These are phyloP conservation scores for Lathyrus sativus DNA, from an alignment of 306 rosid genomes.

Conservation along the genomic window DNA sequence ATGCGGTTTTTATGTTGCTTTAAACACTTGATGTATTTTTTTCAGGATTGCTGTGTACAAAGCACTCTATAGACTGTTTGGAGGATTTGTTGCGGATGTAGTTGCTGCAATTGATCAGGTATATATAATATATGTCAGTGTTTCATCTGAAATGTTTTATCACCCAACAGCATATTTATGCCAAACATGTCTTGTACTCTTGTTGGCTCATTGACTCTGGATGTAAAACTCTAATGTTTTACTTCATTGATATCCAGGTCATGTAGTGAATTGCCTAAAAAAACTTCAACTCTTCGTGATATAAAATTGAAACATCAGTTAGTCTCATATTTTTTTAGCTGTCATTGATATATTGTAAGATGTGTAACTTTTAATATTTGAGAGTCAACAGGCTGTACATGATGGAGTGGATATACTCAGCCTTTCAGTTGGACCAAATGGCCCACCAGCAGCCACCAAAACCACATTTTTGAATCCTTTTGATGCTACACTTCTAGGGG, in stretches of 20 bases:
- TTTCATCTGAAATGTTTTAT: constrained; percentile 25
- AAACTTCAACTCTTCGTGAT: constrained; percentile 2
- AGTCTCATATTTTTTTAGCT: background rate
- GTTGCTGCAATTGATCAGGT: constrained; percentile 99
- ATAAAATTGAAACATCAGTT: constrained; percentile 29
- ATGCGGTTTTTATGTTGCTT: constrained; percentile 14
- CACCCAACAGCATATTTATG: background rate
- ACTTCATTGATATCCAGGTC: constrained; percentile 9
- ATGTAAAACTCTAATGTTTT: constrained; percentile 16
- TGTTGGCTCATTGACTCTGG: constrained; percentile 3
- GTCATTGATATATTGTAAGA: constrained; percentile 25
- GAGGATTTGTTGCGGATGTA: constrained; percentile 96
- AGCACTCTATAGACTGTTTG: constrained; percentile 94
- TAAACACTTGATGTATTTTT: constrained; percentile 34
- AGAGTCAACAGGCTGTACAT: constrained; percentile 79
- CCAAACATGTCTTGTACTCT: background rate
- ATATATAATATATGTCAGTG: constrained; percentile 20
- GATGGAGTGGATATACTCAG: constrained; percentile 99
- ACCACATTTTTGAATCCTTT: constrained; percentile 89
- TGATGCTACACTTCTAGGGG: constrained; percentile 96
- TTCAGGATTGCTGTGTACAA: constrained; percentile 98
- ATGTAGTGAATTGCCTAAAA: constrained; percentile 18
- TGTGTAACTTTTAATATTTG: constrained; percentile 35
- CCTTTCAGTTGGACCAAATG: constrained; percentile 96
- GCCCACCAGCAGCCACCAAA: constrained; percentile 93